Evolutionary conservation across 2,329 filamentous ascomycete species (phyloP).

Genomic region (Fonsecaea nubica): DNA sequence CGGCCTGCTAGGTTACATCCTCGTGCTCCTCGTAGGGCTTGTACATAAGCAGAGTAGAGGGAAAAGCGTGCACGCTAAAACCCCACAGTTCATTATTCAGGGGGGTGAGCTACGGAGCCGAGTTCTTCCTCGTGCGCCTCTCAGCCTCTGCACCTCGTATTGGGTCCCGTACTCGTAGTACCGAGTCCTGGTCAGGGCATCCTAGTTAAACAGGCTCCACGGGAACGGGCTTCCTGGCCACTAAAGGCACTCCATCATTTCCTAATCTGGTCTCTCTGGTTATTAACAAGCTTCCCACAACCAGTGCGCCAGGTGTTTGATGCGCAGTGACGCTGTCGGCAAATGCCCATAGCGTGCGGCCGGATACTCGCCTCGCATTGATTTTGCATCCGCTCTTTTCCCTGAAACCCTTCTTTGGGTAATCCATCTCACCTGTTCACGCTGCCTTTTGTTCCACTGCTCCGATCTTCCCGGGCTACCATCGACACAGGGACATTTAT

Average conservation of each 20-base stretch:
- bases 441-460: neutral
- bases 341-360: neutral
- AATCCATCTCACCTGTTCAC: neutral
- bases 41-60: neutral
- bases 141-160: too few relatives aligned
- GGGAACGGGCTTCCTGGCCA: neutral
- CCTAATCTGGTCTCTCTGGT: neutral
- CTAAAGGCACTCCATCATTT: constrained; percentile 4
- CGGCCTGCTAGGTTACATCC: too few relatives aligned
- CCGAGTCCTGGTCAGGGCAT: neutral
- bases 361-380: constrained; percentile 1
- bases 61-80: constrained; percentile 1
- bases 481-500: neutral
- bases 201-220: neutral
- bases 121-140: too few relatives aligned
- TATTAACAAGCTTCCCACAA: neutral
- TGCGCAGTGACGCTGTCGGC: constrained; percentile 1
- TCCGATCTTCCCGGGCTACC: neutral
- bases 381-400: neutral
- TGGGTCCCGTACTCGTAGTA: neutral
- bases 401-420: neutral
- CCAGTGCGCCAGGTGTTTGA: neutral
- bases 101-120: neutral
- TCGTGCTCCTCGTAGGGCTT: too few relatives aligned
- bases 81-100: neutral